Evolutionary conservation across 1,139 yeast genomes (phyloP).

Genomic region (Suhomyces taliae): DNA sequence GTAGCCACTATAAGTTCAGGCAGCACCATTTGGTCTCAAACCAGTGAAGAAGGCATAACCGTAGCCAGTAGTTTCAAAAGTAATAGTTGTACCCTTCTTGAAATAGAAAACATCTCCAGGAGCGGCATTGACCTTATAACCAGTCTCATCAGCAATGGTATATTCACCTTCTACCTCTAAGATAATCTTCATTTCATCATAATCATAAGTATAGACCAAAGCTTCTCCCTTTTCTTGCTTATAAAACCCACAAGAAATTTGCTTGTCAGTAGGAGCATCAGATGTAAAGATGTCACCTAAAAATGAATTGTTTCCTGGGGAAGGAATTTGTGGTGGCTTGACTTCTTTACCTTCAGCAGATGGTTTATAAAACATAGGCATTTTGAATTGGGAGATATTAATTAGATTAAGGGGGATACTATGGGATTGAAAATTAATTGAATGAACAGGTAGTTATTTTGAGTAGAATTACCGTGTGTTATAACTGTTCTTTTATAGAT

Average conservation of each 20-base stretch:
- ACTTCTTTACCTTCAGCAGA: slow-evolving; percentile 52
- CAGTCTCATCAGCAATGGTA: slow-evolving; percentile 61
- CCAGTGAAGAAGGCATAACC: slow-evolving; percentile 72
- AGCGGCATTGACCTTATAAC: slow-evolving; percentile 52
- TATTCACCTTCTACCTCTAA: slow-evolving; percentile 66
- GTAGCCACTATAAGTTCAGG: slow-evolving; percentile 10
- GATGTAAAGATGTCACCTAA: slow-evolving; percentile 64
- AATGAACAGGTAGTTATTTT: too few relatives aligned
- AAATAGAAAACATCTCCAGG: slow-evolving; percentile 73
- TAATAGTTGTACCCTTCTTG: slow-evolving; percentile 64
- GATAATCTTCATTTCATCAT: slow-evolving; percentile 72
- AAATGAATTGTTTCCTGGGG: slow-evolving; percentile 63
- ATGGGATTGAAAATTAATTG: too few relatives aligned
- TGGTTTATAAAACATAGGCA: slow-evolving; percentile 63
- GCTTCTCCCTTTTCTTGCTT: slow-evolving; percentile 67
- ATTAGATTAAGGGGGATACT: too few relatives aligned
- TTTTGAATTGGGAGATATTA: slow-evolving; percentile 23
- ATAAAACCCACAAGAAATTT: slow-evolving; percentile 66
- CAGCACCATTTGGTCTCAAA: slow-evolving; percentile 49
- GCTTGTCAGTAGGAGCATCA: slow-evolving; percentile 56
- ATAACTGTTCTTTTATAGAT: too few relatives aligned
- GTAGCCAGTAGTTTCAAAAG: slow-evolving; percentile 57
- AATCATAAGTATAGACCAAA: slow-evolving; percentile 60
- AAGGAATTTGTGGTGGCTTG: slow-evolving; percentile 58
- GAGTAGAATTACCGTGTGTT: too few relatives aligned